These are phyloP conservation scores for Maudiozyma pseudohumilis DNA, from an alignment of 805 yeast species.

Conservation along the genomic window DNA sequence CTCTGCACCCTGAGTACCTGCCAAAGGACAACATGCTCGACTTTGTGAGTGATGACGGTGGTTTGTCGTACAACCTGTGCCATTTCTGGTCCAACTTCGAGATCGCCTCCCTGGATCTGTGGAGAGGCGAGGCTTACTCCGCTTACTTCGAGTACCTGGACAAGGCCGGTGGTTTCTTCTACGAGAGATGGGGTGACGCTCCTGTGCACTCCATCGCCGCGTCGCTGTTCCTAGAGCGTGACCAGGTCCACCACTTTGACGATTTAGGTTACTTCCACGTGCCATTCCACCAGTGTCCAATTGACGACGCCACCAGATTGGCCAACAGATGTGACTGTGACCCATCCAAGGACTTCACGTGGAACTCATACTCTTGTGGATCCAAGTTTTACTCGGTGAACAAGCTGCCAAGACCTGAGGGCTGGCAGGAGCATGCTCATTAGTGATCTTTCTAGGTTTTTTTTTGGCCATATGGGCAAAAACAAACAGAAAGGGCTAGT, in stretches of 20 bases:
- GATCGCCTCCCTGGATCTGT: slow-evolving; percentile 61
- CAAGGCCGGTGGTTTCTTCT: slow-evolving; percentile 81
- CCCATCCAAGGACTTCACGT: slow-evolving; percentile 63
- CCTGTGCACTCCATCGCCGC: slow-evolving; percentile 89
- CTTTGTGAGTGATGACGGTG: slow-evolving; percentile 64
- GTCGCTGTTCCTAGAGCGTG: slow-evolving; percentile 60
- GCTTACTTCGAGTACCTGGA: slow-evolving; percentile 68
- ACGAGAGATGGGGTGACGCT: slow-evolving; percentile 93
- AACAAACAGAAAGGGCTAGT: not conserved
- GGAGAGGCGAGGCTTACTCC: slow-evolving; percentile 63
- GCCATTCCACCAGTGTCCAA: slow-evolving; percentile 74
- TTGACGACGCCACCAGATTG: slow-evolving; percentile 49
- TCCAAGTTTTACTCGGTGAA: slow-evolving; percentile 48
- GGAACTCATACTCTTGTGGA: slow-evolving; percentile 66
- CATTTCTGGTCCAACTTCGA: slow-evolving; percentile 92
- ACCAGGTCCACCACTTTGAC: slow-evolving; percentile 67
- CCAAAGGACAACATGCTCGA: slow-evolving; percentile 55
- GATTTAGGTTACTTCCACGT: slow-evolving; percentile 80
- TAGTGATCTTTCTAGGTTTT: too few species aligned
- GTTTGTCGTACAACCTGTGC: slow-evolving; percentile 65
- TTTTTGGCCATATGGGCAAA: too few species aligned
- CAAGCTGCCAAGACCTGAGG: slow-evolving; percentile 49
- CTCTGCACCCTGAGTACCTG: slow-evolving; percentile 48
- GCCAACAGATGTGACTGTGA: slow-evolving; percentile 62
- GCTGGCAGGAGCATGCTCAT: slow-evolving; percentile 42